phyloP scores from a whole-genome alignment of 2,329 filamentous ascomycete genomes.

The Calycina marina region DNA sequence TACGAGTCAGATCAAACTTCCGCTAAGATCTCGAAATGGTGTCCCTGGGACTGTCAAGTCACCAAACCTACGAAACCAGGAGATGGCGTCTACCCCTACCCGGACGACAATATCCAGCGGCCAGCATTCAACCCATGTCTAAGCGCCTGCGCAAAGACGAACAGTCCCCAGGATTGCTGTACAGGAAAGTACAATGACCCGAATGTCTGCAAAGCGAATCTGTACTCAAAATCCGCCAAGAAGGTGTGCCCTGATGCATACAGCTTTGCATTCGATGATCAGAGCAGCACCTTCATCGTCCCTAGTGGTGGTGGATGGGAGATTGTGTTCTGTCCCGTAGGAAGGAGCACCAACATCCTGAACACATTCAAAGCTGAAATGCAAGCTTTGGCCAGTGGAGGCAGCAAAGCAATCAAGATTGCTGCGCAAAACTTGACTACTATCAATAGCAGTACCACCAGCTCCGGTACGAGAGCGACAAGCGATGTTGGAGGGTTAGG shows the following conservation, averaged over 20 bases:
- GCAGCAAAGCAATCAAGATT: constrained; percentile 24
- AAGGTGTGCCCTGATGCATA: constrained; percentile 72
- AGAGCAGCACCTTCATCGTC: constrained; percentile 44
- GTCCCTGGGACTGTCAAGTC: constrained; percentile 64
- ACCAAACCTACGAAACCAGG: constrained; percentile 53
- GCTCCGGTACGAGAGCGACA: constrained; percentile 6
- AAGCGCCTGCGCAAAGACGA: constrained; percentile 59
- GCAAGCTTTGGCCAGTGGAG: constrained; percentile 28
- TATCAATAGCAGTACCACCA: constrained; percentile 10
- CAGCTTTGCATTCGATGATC: constrained; percentile 54
- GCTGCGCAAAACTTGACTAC: constrained; percentile 23
- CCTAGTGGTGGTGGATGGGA: constrained; percentile 61
- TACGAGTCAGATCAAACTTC: constrained; percentile 47
- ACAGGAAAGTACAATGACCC: constrained; percentile 52
- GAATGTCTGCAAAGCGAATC: constrained; percentile 46
- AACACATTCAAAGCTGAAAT: constrained; percentile 35
- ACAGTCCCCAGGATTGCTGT: constrained; percentile 58
- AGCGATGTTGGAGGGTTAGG: constrained; percentile 4
- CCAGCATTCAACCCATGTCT: constrained; percentile 66
- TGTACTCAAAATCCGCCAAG: constrained; percentile 59
- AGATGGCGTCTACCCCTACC: constrained; percentile 69
- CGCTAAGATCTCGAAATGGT: constrained; percentile 50
- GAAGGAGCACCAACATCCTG: constrained; percentile 44
- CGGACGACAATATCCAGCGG: constrained; percentile 56
- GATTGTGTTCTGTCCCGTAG: constrained; percentile 59